Evolutionary conservation across 129 eudicot species (phyloP).

Genomic region (Apium graveolens): DNA sequence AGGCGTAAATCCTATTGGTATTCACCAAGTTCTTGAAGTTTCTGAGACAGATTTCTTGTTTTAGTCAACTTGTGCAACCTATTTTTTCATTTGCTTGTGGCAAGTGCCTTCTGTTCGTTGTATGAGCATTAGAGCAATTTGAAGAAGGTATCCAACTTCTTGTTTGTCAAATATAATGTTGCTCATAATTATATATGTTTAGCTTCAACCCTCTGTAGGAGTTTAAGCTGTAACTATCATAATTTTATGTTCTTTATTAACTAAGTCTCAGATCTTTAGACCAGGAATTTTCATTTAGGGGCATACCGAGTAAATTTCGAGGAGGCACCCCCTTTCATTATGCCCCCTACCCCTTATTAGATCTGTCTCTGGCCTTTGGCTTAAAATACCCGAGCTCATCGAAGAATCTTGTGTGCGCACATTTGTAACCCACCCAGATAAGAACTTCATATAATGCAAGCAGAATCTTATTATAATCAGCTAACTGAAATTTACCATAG

Average conservation of each 20-base stretch:
- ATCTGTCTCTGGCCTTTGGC: not conserved
- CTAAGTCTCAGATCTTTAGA: not conserved
- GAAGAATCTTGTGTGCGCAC: not conserved
- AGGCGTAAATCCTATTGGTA: conserved; percentile 84
- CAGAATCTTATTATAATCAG: not conserved
- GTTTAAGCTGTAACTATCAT: not conserved
- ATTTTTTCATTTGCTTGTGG: conserved; percentile 4
- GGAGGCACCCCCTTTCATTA: too few species aligned
- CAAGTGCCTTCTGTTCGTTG: conserved; percentile 7
- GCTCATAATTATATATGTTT: not conserved
- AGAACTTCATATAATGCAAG: not conserved
- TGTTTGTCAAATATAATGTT: not conserved
- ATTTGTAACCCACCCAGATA: not conserved
- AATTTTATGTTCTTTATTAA: not conserved
- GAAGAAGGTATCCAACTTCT: conserved; percentile 5
- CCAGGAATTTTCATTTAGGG: too few species aligned
- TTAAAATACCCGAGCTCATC: not conserved
- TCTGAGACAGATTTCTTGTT: conserved; percentile 76
- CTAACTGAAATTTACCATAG: not conserved
- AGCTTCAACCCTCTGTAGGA: not conserved
- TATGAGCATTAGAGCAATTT: not conserved
- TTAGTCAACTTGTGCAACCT: conserved; percentile 16
- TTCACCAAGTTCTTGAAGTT: conserved; percentile 89
- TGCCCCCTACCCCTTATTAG: too few species aligned
- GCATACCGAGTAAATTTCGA: too few species aligned